Conservation (phyloP, 2,329 filamentous ascomycete species). For the Cercospora citrullina region DNA sequence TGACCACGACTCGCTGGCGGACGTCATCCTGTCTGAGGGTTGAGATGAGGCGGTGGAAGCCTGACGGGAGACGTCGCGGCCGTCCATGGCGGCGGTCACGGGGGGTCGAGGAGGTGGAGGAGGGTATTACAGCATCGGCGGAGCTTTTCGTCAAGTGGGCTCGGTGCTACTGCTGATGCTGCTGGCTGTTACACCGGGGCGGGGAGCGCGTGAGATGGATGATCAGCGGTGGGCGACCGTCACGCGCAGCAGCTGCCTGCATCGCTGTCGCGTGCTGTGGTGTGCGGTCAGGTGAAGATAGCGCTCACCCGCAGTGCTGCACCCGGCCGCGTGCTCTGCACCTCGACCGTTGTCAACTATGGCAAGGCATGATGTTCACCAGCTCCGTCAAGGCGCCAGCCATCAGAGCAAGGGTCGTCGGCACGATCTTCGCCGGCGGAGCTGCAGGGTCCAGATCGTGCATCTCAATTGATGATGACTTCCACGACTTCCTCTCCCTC, state of each 20-base stretch:
- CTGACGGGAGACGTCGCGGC: not conserved
- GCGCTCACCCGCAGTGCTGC: not conserved
- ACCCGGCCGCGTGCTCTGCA: not conserved
- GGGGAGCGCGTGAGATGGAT: not conserved
- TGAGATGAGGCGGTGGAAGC: not conserved
- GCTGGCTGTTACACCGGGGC: not conserved
- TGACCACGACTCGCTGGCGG: slow-evolving; percentile 21
- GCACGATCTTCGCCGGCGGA: slow-evolving; percentile 3
- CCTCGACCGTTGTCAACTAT: not conserved
- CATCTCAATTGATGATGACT: slow-evolving; percentile 6
- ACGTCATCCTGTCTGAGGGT: not conserved
- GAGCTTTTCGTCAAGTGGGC: not conserved
- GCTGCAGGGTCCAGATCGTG: slow-evolving; percentile 1
- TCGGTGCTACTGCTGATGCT: slow-evolving; percentile 1
- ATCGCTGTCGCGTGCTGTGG: slow-evolving; percentile 3
- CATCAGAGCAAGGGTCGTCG: not conserved
- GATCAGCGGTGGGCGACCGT: slow-evolving; percentile 2
- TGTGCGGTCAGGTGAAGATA: not conserved
- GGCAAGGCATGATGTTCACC: not conserved
- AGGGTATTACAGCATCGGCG: slow-evolving; percentile 1
- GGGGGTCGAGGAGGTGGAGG: not conserved
- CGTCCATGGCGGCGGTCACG: slow-evolving; percentile 9
- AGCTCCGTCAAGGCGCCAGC: not conserved
- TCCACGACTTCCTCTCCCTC: not conserved
- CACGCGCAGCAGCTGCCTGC: not conserved